phyloP scores from a whole-genome alignment of 2,329 filamentous ascomycete genomes.

The Fusarium napiforme region DNA sequence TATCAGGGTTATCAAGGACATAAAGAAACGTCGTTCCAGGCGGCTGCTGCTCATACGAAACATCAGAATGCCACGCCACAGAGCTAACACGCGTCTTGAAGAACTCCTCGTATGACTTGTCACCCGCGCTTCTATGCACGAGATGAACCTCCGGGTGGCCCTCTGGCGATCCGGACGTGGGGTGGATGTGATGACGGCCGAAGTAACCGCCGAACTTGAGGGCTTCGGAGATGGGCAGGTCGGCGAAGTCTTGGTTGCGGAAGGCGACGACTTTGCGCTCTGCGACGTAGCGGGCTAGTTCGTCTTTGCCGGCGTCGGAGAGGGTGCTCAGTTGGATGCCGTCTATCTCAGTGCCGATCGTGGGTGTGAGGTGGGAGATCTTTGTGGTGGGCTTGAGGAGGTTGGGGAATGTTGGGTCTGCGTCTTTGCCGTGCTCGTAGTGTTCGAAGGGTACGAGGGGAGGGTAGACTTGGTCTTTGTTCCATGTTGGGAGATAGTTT shows the following conservation, averaged over 20 bases:
- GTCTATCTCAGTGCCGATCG: constrained; percentile 77
- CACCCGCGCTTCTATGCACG: constrained; percentile 74
- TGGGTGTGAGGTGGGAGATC: constrained; percentile 73
- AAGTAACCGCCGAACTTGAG: constrained; percentile 79
- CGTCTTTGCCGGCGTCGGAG: constrained; percentile 75
- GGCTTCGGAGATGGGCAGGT: constrained; percentile 76
- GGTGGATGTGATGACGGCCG: constrained; percentile 84
- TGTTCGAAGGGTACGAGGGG: constrained; percentile 77
- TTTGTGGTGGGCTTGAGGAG: constrained; percentile 66
- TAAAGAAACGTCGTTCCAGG: constrained; percentile 92
- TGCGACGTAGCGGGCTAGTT: constrained; percentile 79
- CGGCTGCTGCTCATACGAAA: constrained; percentile 88
- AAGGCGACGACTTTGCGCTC: constrained; percentile 84
- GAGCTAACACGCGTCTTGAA: constrained; percentile 78
- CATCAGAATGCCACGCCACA: constrained; percentile 89
- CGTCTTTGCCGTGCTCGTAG: constrained; percentile 79
- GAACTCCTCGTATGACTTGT: constrained; percentile 65
- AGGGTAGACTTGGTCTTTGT: constrained; percentile 70
- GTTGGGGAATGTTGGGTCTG: constrained; percentile 75
- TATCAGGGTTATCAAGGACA: constrained; percentile 81
- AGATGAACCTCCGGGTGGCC: constrained; percentile 81
- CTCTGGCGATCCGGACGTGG: constrained; percentile 78
- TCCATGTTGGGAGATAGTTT: constrained; percentile 79
- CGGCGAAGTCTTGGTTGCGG: constrained; percentile 77
- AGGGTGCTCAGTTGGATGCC: constrained; percentile 79